Base-by-base conservation (phyloP, 495 filamentous ascomycete species). In the Daldinia childiae region DNA sequence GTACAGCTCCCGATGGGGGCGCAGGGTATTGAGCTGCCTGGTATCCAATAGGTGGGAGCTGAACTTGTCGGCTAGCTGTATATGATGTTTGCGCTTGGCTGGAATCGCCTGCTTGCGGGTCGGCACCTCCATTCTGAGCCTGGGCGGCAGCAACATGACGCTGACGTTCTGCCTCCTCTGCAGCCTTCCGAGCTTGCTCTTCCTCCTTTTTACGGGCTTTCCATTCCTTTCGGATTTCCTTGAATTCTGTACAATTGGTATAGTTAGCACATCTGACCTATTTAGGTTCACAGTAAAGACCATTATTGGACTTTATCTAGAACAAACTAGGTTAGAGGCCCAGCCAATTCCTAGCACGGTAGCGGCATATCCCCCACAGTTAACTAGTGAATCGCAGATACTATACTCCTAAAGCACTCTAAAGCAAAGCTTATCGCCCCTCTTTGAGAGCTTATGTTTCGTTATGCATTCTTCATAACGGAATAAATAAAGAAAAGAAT, bases 191-290 rank as follows among this genome's bases (percentile, higher is more conserved):
- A 76, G 86, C 83, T 63, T 88, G 89, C 64, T 98, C 95, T 73
- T 98, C 95, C 80, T 99, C 95, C 92, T 99, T 98, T 88, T 98
- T 99, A 67, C 94, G 93, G 17, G 92, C 92, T 81, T 99, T 99
- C 95, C 95, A 99, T 78, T 98, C 94, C 79, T 98, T 97, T 58
- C 95, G 92, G 66, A 99, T 98, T 75, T 99, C 95, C 81, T 99
- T 99, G 82, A 99, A 99, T 80, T 98, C 95, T 99, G 76, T 68
- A 66, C 15, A 34, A 24, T 62, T 27, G 30, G 9, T 38, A 17
- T 38, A 12, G 70, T 73, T 73, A 73, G 70, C 61, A 60, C 38
- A 39, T 27, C 17, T 50, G 38, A 61, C 36, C 36, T 58, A 17
- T 29, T 60, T n/a, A 21, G 11, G 15, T 55, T 24, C 34, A 7